Evolutionary conservation across 768 basidiomycete genomes (phyloP).

Genomic region (Daedalea quercina): DNA sequence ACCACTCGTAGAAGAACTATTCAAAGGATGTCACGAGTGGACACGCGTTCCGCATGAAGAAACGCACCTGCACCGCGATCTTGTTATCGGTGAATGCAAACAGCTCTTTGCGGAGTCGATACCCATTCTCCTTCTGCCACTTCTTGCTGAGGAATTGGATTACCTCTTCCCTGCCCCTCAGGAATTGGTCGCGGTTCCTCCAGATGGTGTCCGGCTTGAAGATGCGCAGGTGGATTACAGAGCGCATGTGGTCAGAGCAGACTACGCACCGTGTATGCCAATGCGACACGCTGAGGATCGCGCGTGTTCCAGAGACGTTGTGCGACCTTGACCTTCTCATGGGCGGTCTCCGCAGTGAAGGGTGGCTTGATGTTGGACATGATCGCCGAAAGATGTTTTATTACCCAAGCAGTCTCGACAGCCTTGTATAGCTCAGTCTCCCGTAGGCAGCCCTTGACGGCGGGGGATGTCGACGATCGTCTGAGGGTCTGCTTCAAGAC

Average conservation of each 20-base stretch:
- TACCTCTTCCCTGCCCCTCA: constrained; percentile 37
- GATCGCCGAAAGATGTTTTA: background rate
- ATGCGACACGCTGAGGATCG: constrained; percentile 28
- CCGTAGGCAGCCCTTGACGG: too few relatives aligned
- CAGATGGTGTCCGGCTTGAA: constrained; percentile 36
- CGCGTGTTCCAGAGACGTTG: constrained; percentile 46
- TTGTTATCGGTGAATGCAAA: constrained; percentile 48
- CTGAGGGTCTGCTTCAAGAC: too few relatives aligned
- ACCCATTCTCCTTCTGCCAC: constrained; percentile 45
- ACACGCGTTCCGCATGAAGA: background rate
- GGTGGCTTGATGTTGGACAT: constrained; percentile 22
- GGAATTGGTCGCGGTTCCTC: constrained; percentile 49
- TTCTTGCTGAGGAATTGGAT: constrained; percentile 41
- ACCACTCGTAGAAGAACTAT: constrained; percentile 39
- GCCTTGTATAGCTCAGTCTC: too few relatives aligned
- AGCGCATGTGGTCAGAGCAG: background rate
- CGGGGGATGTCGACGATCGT: too few relatives aligned
- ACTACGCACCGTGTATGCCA: constrained; percentile 38
- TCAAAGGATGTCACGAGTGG: background rate
- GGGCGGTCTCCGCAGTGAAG: constrained; percentile 27
- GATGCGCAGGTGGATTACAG: background rate
- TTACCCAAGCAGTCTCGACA: too few relatives aligned
- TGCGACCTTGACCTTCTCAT: constrained; percentile 42
- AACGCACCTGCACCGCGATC: constrained; percentile 44
- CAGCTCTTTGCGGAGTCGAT: constrained; percentile 45